phyloP scores from a whole-genome alignment of 306 rosid species.

The Vigna nakashimae region DNA sequence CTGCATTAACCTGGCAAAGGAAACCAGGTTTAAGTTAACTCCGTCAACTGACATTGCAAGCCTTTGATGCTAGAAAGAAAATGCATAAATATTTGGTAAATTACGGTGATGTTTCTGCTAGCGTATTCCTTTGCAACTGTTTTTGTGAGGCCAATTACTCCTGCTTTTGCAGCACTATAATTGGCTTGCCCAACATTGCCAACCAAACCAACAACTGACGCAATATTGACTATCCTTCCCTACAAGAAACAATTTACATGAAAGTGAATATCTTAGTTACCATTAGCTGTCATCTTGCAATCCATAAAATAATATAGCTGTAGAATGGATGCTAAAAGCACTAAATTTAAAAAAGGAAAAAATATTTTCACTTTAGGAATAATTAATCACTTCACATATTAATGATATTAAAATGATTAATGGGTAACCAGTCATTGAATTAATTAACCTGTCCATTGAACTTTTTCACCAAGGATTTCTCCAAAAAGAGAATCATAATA shows the following conservation, averaged over 20 bases:
- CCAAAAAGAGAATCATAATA: no score
- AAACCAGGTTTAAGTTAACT: slow-evolving; percentile 33
- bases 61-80: slow-evolving; percentile 26
- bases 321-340: no score
- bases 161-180: slow-evolving; percentile 99
- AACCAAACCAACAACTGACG: slow-evolving; percentile 94
- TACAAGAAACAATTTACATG: slow-evolving; percentile 44
- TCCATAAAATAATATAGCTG: slow-evolving; percentile 21
- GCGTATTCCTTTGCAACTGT: slow-evolving; percentile 89
- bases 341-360: no score
- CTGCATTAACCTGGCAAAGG: slow-evolving; percentile 83
- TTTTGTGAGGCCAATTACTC: slow-evolving; percentile 96
- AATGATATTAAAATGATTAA: no score
- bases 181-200: slow-evolving; percentile 98
- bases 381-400: no score
- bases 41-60: slow-evolving; percentile 20
- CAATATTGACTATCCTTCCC: slow-evolving; percentile 96
- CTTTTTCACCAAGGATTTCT: no score
- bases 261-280: slow-evolving; percentile 33
- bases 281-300: slow-evolving; percentile 8
- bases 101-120: slow-evolving; percentile 88
- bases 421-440: no score
- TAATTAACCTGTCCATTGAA: no score
- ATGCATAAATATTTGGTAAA: slow-evolving; percentile 29
- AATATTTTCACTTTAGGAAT: no score